Base-by-base conservation (phyloP, 306 rosid genomes). In the Vachellia pachyceras region DNA sequence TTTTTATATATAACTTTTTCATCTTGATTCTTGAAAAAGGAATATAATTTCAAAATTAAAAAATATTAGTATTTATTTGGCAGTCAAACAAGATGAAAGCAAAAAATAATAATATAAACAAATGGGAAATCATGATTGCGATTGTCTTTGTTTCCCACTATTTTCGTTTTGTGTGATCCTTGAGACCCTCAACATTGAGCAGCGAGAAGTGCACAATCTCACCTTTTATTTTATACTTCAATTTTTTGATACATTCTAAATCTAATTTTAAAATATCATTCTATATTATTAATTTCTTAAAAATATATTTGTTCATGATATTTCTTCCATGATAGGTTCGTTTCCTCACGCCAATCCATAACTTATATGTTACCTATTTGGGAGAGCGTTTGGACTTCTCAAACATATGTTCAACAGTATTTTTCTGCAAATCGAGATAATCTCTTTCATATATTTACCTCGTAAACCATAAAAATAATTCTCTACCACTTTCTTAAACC, bases 141-240 rank as follows among this genome's bases (percentile, higher is more conserved):
- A 15, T 15, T 36, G 13, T 22, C 7, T 58, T 61, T 61, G 68
- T 2, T 29, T 64, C 5, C 18, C 35, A n/a, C n/a, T 14, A 25
- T 11, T 61, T 41, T 69, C 52, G 52, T n/a, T n/a, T n/a, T 41
- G 52, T 29, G 76, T 47, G 41, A 46, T 71, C 60, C 58, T 46
- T 46, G 60, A 46, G 76, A 71, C 22, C 25, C 76, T 71, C 76
- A 29, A 71, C 42, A 47, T 47, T 25, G 75, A 23, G 76, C 42
- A 25, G 23, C 11, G 76, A 71, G 41, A 60, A 47, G 1, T 29
- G 33, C 55, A 44, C 41, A 45, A 25, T 29, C 61, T 29, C 13
- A n/a, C 76, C 17, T 71, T 66, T 71, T 25, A 1, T 29, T n/a
- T n/a, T 25, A 1, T 29, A 29, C 33, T 29, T 29, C 18, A 20